Base-by-base conservation (phyloP, 1,284 basidiomycete species). In the Irpex lacteus region DNA sequence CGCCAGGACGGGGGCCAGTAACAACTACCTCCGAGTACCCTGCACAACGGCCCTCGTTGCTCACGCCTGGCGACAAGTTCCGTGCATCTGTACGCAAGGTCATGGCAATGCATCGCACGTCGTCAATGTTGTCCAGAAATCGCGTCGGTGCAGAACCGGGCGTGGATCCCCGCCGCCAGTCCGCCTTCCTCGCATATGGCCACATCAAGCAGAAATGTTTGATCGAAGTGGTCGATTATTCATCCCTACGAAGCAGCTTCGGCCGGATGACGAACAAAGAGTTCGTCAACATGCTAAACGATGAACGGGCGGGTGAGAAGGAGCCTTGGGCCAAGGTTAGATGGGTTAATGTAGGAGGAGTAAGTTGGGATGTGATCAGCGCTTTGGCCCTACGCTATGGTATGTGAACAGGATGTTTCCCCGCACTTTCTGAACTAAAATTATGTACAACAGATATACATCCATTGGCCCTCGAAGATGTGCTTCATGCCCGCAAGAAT, bases 351-450 rank as follows among this genome's bases (percentile, higher is more conserved):
- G 79, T 90, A 60, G 85, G 83, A 5, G 89, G 88, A 2, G 77
- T 90, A 60, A 88, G 85, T 65, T 91, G 88, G 87, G 88, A 90
- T 70, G 85, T 91, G 9, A 80, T 91, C 66, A 88, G 86, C 68
- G 81, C 83, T 0, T 72, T 90, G 44, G 85, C 88, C 21, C 74
- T 89, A 62, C 83, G 82, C 71, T 89, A 89, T 69, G 80, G 86
- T 87, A 64, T 47, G 79, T 69, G 18, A 3, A 36, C 6, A 18
- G 11, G n/a, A 54, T 26, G 26, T 26, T 26, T 26, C 26, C 3
- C 26, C 26, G 26, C 26, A 26, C 26, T 26, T 26, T 26, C 26
- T 26, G 26, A 26, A 26, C 26, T 26, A 26, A 26, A 26, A 26
- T 26, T 26, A 2, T 26, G 26, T 26, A 4, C 26, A 26, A 26